Base-by-base conservation (phyloP, 1,284 basidiomycete genomes). In the Leccinum pallidistipes region DNA sequence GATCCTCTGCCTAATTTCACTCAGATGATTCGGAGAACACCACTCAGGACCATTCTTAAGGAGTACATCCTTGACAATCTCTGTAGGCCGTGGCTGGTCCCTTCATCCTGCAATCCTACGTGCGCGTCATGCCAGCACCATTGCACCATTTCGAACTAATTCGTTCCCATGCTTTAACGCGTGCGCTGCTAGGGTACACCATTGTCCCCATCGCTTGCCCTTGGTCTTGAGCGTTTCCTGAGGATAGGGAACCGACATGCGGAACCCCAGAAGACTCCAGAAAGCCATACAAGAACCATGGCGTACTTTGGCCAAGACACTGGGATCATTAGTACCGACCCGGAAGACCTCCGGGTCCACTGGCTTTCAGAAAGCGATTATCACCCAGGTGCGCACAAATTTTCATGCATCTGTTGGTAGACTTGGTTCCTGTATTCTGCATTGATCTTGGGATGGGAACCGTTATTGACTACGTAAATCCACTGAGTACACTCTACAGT, bases 201-300 rank as follows among this genome's bases (percentile, higher is more conserved):
- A 40, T 72, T 54, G 5, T 54, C 63, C 18, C 62, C 60, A 8
- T 53, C 54, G 1, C 24, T 66, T 1, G 55, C 32, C n/a, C 57
- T 56, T 45, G 43, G 32, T 47, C 31, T 38, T 65, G 52, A 55
- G 31, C 18, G 3, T 21, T 5, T 45, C 43, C 18, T 12, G 59
- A 60, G 3, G 57, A 51, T 11, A 59, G 72, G 40, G 63, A 45
- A 45, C 43, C 70, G 1, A 59, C 56, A 21, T 81, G 80, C 64
- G 86, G 86, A 14, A 75, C 82, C 9, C 72, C 78, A 0, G 69
- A 77, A 24, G 86, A 87, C 63, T 86, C 86, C 64, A 75, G 59
- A 66, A 72, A 14, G 86, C 83, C 1, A 82, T 88, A 43, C 68
- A 72, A 51, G 83, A 84, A 53, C 73, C 87, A 9, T 75, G 67